Evolutionary conservation across 495 filamentous ascomycete species (phyloP).

Genomic region (Daldinia decipiens): DNA sequence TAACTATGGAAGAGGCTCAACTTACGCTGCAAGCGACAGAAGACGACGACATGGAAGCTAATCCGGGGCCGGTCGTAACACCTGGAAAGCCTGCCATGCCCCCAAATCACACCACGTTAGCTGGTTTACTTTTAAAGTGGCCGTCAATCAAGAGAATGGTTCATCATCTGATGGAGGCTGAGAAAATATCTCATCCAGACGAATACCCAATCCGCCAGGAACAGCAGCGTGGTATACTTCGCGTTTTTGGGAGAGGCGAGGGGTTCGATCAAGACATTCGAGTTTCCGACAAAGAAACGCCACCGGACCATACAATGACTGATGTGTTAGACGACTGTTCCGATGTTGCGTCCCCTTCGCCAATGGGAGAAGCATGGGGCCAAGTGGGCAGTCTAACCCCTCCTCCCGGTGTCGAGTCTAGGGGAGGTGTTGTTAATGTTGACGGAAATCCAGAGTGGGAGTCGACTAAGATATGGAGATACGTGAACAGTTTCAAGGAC

Average conservation of each 20-base stretch:
- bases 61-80: conserved; percentile 56
- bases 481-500: conserved; percentile 76
- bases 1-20: conserved; percentile 48
- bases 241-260: conserved; percentile 82
- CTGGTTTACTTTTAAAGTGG: conserved; percentile 80
- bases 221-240: conserved; percentile 76
- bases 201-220: conserved; percentile 75
- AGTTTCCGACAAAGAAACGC: conserved; percentile 49
- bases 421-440: conserved; percentile 63
- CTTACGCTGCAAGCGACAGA: conserved; percentile 50
- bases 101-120: conserved; percentile 81
- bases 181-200: conserved; percentile 70
- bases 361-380: conserved; percentile 58
- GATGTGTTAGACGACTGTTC: conserved; percentile 54
- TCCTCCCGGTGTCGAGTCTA: conserved; percentile 50
- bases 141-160: conserved; percentile 69
- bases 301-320: conserved; percentile 46
- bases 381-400: conserved; percentile 60
- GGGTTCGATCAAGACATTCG: conserved; percentile 62
- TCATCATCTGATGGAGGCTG: conserved; percentile 52
- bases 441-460: conserved; percentile 74
- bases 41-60: conserved; percentile 56
- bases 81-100: conserved; percentile 73
- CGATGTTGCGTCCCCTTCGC: conserved; percentile 61
- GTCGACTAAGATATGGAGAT: conserved; percentile 66